phyloP scores from a whole-genome alignment of 208 protist species.

The Trypanosoma lewisi region DNA sequence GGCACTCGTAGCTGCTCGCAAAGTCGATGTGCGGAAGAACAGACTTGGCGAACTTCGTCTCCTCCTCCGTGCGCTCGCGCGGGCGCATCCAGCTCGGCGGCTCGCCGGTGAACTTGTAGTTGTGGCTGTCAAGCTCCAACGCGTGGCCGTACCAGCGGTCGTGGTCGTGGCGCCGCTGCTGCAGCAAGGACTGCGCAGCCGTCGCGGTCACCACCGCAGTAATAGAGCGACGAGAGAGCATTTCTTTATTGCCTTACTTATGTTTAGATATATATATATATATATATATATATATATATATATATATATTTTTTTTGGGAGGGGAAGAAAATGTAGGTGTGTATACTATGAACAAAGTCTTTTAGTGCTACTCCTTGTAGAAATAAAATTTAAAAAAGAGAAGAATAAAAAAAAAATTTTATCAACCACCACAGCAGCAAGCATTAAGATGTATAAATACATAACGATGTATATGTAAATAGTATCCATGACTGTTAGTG shows the following conservation, averaged over 20 bases:
- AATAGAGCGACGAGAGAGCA: constrained; percentile 64
- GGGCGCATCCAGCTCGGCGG: constrained; percentile 72
- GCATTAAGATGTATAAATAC: too few relatives aligned
- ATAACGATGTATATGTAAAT: too few relatives aligned
- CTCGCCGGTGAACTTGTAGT: constrained; percentile 87
- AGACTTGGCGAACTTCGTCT: constrained; percentile 71
- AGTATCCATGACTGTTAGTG: too few relatives aligned
- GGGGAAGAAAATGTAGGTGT: not conserved
- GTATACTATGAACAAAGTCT: not conserved
- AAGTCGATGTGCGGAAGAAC: constrained; percentile 84
- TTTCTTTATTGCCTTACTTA: constrained; percentile 10
- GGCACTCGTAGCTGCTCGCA: constrained; percentile 77
- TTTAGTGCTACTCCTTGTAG: too few relatives aligned
- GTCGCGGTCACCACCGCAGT: constrained; percentile 28
- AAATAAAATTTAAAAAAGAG: constrained; percentile 25
- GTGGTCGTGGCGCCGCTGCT: constrained; percentile 73
- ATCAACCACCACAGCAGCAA: too few relatives aligned
- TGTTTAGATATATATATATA: constrained; percentile 11
- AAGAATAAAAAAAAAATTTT: too few relatives aligned
- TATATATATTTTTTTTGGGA: not conserved
- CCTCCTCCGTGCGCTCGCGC: constrained; percentile 72
- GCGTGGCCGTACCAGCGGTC: constrained; percentile 88
- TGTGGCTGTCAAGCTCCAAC: constrained; percentile 77
- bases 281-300: constrained; percentile 17
- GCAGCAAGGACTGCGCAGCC: constrained; percentile 28